phyloP scores from a whole-genome alignment of 2,329 filamentous ascomycete genomes.

The Alternaria solani region DNA sequence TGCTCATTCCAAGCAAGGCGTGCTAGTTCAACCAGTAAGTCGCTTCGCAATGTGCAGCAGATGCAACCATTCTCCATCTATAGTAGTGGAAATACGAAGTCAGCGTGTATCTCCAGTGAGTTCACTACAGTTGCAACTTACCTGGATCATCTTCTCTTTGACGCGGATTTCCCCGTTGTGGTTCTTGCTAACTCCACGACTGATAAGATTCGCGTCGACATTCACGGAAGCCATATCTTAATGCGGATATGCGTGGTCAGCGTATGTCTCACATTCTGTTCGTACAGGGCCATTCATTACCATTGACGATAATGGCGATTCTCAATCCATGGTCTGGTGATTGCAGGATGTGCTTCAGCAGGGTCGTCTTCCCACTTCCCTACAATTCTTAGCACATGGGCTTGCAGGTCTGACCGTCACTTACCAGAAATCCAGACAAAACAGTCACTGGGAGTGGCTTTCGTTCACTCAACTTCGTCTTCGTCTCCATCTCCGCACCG shows the following conservation, averaged over 20 bases:
- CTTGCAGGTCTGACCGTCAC: not conserved
- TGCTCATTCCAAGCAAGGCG: slow-evolving; percentile 66
- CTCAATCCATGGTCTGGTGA: slow-evolving; percentile 70
- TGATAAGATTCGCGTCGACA: slow-evolving; percentile 70
- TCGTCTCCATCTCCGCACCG: slow-evolving; percentile 14
- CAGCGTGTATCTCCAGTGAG: not conserved
- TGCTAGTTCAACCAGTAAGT: slow-evolving; percentile 74
- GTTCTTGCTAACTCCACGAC: slow-evolving; percentile 45
- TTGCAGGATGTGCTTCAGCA: slow-evolving; percentile 72
- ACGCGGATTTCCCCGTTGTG: slow-evolving; percentile 58
- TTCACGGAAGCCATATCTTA: slow-evolving; percentile 63
- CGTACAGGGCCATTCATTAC: not conserved
- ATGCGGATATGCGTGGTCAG: not conserved
- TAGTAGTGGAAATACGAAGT: not conserved
- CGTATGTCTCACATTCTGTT: not conserved
- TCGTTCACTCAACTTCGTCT: slow-evolving; percentile 17
- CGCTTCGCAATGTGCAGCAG: slow-evolving; percentile 76
- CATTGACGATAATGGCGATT: slow-evolving; percentile 76
- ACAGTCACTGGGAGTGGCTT: slow-evolving; percentile 65
- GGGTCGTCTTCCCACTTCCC: slow-evolving; percentile 76
- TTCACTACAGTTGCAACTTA: not conserved
- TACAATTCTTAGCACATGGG: slow-evolving; percentile 38
- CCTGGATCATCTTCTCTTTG: slow-evolving; percentile 63
- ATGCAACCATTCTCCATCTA: slow-evolving; percentile 71
- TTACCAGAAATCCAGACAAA: slow-evolving; percentile 66